phyloP scores from a whole-genome alignment of 2,329 filamentous ascomycete genomes.

The Arthroderma sp. region DNA sequence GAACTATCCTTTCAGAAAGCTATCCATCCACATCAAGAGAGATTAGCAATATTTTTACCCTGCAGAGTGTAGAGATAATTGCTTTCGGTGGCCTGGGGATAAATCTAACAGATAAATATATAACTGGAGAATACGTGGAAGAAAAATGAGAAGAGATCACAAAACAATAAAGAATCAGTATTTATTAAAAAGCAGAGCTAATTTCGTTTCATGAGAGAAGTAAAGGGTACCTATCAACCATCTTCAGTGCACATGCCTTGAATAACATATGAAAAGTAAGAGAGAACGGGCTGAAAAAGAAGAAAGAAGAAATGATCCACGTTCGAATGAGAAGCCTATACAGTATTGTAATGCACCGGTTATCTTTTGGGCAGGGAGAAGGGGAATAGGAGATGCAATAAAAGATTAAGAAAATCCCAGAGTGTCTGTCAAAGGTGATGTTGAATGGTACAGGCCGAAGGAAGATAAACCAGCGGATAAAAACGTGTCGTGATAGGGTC shows the following conservation, averaged over 20 bases:
- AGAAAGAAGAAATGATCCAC: neutral
- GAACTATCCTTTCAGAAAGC: neutral
- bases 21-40: neutral
- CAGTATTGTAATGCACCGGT: constrained; percentile 5
- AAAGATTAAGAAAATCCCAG: neutral
- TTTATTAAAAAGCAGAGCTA: constrained; percentile 4
- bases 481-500: neutral
- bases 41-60: too few relatives aligned
- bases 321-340: constrained; percentile 5
- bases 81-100: neutral
- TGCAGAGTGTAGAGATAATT: neutral
- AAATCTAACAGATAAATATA: neutral
- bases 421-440: neutral
- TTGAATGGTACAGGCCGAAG: constrained; percentile 1
- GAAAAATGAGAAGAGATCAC: neutral
- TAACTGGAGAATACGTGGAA: neutral
- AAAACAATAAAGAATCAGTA: neutral
- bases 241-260: neutral
- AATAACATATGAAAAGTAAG: neutral
- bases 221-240: neutral
- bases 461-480: neutral
- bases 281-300: neutral
- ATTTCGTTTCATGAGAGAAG: neutral
- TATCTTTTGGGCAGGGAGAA: neutral
- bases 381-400: neutral